These are phyloP conservation scores for Acacia melanoxylon DNA, from an alignment of 306 rosid species.

Conservation along the genomic window DNA sequence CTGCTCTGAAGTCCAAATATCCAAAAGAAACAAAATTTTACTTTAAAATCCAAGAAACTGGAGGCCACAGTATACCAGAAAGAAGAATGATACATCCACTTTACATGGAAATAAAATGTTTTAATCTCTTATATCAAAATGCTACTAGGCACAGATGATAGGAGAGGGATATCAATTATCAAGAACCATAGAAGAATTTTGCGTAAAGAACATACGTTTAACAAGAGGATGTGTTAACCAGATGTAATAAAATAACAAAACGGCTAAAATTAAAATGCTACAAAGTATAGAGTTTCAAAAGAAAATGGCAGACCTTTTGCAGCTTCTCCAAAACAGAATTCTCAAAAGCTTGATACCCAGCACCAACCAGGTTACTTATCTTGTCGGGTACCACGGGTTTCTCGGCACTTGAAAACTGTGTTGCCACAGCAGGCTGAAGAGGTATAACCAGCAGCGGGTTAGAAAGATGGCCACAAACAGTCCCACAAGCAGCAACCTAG, in stretches of 20 bases:
- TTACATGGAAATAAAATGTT: neutral
- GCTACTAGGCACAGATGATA: neutral
- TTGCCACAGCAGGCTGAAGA: constrained; percentile 55
- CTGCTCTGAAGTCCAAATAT: neutral
- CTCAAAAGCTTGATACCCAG: constrained; percentile 79
- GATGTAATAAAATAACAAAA: neutral
- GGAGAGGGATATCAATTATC: constrained; percentile 8
- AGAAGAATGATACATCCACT: constrained; percentile 12
- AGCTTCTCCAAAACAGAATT: constrained; percentile 78
- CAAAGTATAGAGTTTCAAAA: neutral
- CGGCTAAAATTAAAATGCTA: neutral
- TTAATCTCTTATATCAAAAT: constrained; percentile 4
- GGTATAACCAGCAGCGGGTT: constrained; percentile 83
- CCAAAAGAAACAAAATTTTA: neutral
- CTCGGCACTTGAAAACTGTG: constrained; percentile 45
- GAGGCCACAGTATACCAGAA: neutral
- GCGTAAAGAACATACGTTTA: neutral
- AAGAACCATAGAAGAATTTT: neutral
- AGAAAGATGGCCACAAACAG: constrained; percentile 66
- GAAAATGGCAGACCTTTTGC: constrained; percentile 56
- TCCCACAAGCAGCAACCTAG: constrained; percentile 71
- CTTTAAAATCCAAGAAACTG: neutral
- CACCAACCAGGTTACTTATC: constrained; percentile 61
- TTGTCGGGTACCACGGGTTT: constrained; percentile 47
- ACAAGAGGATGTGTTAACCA: neutral